A percentile compares a stretch with the other conserved stretches of the same genome.
Evolutionary conservation across 495 filamentous ascomycete species (phyloP).

Genomic region (Entonaema liquescens): DNA sequence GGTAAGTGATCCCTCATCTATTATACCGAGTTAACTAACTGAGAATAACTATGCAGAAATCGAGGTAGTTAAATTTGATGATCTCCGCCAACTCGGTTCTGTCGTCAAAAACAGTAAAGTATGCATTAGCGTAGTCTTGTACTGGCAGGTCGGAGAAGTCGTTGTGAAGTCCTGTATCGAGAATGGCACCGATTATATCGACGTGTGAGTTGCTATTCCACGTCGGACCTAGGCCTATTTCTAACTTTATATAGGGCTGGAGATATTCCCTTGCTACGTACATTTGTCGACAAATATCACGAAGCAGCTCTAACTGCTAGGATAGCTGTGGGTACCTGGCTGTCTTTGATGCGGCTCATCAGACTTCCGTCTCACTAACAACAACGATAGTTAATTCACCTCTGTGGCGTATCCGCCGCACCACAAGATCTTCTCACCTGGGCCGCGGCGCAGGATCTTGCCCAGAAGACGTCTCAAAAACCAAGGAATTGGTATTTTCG

Average conservation of each 20-base stretch:
- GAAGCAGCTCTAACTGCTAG: conserved; percentile 72
- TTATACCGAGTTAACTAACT: not conserved
- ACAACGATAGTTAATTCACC: conserved; percentile 53
- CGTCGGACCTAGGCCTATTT: not conserved
- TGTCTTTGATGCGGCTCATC: conserved; percentile 36
- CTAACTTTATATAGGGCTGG: conserved; percentile 58
- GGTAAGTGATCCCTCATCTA: conserved; percentile 56
- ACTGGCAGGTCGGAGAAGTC: conserved; percentile 71
- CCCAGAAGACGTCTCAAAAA: conserved; percentile 60
- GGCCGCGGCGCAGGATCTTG: conserved; percentile 66
- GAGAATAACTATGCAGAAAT: conserved; percentile 16
- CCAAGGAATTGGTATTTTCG: conserved; percentile 61
- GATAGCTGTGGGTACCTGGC: conserved; percentile 76
- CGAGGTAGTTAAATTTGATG: conserved; percentile 47
- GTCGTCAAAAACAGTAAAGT: conserved; percentile 71
- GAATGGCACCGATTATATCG: conserved; percentile 82
- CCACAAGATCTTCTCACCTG: conserved; percentile 76
- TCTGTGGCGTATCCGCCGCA: conserved; percentile 70
- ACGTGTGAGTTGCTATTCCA: conserved; percentile 51
- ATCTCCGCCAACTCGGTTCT: conserved; percentile 61
- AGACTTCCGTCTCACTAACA: not conserved
- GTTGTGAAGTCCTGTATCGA: conserved; percentile 80
- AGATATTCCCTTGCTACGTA: conserved; percentile 74
- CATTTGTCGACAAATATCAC: conserved; percentile 77
- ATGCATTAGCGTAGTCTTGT: conserved; percentile 79